Conservation (phyloP, 2,329 filamentous ascomycete genomes). For the Knoxdaviesia proteae region DNA sequence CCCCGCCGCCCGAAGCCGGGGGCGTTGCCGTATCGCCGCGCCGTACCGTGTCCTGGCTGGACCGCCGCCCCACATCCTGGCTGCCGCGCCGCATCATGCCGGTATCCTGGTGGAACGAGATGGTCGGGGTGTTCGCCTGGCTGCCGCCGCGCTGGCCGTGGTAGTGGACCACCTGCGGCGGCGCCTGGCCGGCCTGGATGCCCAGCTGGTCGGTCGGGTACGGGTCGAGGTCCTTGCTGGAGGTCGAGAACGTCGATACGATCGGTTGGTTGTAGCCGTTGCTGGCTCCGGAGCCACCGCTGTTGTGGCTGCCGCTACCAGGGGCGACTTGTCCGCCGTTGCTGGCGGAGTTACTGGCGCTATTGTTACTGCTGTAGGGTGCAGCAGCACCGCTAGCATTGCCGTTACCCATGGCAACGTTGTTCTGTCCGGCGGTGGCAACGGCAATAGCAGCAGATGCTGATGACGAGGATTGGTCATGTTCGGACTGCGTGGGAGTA, state of each 20-base stretch:
- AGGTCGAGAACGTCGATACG: constrained; percentile 49
- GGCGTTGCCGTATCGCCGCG: too few relatives aligned
- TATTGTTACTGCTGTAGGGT: too few relatives aligned
- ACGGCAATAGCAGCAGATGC: background rate
- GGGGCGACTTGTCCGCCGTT: constrained; percentile 5
- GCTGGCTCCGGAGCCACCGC: constrained; percentile 17
- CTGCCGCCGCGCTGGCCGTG: constrained; percentile 47
- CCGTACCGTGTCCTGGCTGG: too few relatives aligned
- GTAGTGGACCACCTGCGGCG: constrained; percentile 46
- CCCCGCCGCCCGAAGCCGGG: background rate
- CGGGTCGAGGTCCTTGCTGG: constrained; percentile 46
- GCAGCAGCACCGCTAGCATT: too few relatives aligned
- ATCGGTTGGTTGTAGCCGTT: constrained; percentile 50
- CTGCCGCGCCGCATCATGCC: constrained; percentile 25
- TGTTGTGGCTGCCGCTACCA: background rate
- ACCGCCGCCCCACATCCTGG: constrained; percentile 15
- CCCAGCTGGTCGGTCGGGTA: constrained; percentile 46
- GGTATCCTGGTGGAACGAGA: constrained; percentile 27
- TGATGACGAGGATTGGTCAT: constrained; percentile 10
- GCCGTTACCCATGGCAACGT: too few relatives aligned
- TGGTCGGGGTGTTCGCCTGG: constrained; percentile 42
- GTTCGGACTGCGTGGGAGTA: constrained; percentile 41
- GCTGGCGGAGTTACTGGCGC: background rate
- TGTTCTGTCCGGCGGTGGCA: background rate
- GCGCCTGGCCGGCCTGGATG: constrained; percentile 38